Conservation (phyloP, 2,329 filamentous ascomycete genomes). For the Colletotrichum sp. region DNA sequence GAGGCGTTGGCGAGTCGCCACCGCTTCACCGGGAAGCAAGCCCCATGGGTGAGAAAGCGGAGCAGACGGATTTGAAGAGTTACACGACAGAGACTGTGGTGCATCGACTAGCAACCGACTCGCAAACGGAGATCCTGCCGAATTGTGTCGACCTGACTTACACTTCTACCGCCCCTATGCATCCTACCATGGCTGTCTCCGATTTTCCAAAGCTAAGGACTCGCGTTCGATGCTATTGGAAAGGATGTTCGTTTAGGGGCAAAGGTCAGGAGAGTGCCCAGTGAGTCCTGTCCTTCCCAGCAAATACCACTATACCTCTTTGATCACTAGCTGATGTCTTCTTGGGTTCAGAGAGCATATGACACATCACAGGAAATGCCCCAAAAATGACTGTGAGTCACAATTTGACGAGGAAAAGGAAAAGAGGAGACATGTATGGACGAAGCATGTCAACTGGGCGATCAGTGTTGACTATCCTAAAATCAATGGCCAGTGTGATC, state of each 20-base stretch:
- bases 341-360: not conserved
- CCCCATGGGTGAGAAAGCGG: not conserved
- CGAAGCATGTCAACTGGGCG: not conserved
- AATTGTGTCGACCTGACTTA: fast-evolving
- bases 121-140: no score
- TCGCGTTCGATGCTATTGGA: not conserved
- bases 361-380: not conserved
- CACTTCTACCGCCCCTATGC: not conserved
- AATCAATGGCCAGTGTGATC: not conserved
- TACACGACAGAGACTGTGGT: fast-evolving
- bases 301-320: fast-evolving
- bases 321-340: not conserved
- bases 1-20: not conserved
- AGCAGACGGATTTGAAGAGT: not conserved
- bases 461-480: not conserved
- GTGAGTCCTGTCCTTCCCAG: fast-evolving
- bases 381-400: not conserved
- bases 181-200: fast-evolving
- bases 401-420: not conserved
- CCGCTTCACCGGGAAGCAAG: not conserved
- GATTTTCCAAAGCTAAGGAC: not conserved
- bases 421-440: not conserved
- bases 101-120: fast-evolving
- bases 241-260: fast-evolving
- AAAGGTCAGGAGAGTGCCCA: fast-evolving